Evolutionary conservation across 228 moss, liverwort and hornwort species (phyloP), one percentile per base, ranked within the genome.

Genomic region (Sphagnum fallax): DNA sequence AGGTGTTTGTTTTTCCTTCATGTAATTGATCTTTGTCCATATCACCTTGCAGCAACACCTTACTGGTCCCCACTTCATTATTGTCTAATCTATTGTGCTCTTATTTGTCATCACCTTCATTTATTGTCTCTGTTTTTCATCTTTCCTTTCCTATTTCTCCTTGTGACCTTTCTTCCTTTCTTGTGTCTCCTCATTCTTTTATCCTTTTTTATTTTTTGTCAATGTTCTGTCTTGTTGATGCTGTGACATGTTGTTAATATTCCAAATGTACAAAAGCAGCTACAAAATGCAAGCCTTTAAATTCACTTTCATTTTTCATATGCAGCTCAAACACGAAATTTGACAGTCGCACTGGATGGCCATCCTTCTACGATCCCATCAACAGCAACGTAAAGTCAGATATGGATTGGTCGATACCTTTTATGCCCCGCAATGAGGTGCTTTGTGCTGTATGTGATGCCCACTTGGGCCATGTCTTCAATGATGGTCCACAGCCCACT

Each of bases 271-370:
- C 32, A 32, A 32, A 32, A 32, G 2, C 32, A 32, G 32, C 32
- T 32, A 32, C 1, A 32, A 32, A 32, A 32, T 32, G 32, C 2
- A 32, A 32, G 2, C 32, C 32, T 32, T 32, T 32, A 2, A 50
- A 8, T 11, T 62, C 52, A 71, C 61, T 65, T 47, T 52, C 13
- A 51, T 73, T 58, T 0, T 4, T 47, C 16, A 13, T 5, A 51
- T 81, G 71, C 90, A 97, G 97, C 71, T 97, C 93, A 18, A 85
- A 69, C 67, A 78, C 97, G 4, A 97, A 93, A 71, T 97, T 88
- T 52, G 97, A 97, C 64, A 97, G 93, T 60, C 91, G 97, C 48
- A 97, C 97, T 1, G 97, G 91, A 13, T 97, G 97, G 97, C 97
- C 97, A 60, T 97, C 97, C 4, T 97, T 83, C 81, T 97, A 81